A percentile compares a stretch with the other conserved stretches of the same genome.
These are phyloP conservation scores for Blastobotrys petasosporus DNA, from an alignment of 1,139 yeast genomes.

Conservation along the genomic window DNA sequence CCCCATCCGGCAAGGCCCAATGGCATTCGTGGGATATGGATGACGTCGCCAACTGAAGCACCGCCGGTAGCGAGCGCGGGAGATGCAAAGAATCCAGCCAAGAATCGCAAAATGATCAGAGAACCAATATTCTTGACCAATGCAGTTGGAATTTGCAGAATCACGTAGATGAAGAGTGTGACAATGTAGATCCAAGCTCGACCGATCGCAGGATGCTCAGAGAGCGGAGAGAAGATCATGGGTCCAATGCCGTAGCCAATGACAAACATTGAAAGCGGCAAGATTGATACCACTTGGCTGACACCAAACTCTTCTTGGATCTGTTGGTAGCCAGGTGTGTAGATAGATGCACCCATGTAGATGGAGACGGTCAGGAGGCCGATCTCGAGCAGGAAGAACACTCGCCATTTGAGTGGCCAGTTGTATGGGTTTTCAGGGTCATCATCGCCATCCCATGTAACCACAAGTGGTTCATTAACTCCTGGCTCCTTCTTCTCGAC, in stretches of 20 bases:
- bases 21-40: conserved; percentile 16
- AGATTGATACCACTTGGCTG: conserved; percentile 40
- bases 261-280: conserved; percentile 52
- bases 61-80: conserved; percentile 87
- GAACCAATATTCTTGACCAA: conserved; percentile 45
- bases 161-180: conserved; percentile 50
- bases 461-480: conserved; percentile 14
- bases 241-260: conserved; percentile 57
- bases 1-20: conserved; percentile 47
- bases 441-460: conserved; percentile 44
- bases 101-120: conserved; percentile 60
- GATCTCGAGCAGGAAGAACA: conserved; percentile 38
- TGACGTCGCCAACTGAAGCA: conserved; percentile 67
- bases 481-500: too few species aligned
- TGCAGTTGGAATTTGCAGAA: conserved; percentile 48
- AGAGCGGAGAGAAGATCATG: conserved; percentile 48
- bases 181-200: conserved; percentile 48
- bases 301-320: conserved; percentile 42
- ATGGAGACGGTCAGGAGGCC: conserved; percentile 47
- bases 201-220: conserved; percentile 49
- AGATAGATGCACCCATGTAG: conserved; percentile 58
- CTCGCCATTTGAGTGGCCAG: conserved; percentile 43
- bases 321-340: conserved; percentile 48
- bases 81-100: conserved; percentile 73
- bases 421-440: conserved; percentile 57